Evolutionary conservation across 1,284 basidiomycete genomes (phyloP).

Genomic region (Ustilago trichophora): DNA sequence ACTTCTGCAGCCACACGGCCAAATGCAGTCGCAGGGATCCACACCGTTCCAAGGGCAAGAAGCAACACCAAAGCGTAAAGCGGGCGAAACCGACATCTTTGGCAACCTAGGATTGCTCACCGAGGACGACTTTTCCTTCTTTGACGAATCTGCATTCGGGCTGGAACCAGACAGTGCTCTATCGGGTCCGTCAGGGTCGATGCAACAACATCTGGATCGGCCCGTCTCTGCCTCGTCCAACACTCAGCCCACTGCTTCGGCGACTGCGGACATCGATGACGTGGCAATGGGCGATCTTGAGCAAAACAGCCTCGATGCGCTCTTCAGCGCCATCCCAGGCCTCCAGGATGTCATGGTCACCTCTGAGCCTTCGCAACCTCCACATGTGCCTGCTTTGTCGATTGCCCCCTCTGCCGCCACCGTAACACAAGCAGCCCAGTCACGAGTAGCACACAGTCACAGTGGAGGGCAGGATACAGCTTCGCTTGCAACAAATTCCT

Average conservation of each 20-base stretch:
- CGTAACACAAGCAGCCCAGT: not conserved
- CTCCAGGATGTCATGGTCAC: conserved; percentile 30
- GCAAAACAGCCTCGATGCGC: conserved; percentile 30
- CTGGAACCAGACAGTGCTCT: conserved; percentile 6
- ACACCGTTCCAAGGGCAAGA: conserved; percentile 11
- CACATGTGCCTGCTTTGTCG: not conserved
- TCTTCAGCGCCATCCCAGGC: conserved; percentile 34
- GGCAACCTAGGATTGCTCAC: conserved; percentile 50
- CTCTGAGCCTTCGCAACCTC: conserved; percentile 9
- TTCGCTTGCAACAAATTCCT: not conserved
- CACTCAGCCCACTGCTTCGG: not conserved
- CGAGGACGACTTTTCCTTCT: conserved; percentile 63
- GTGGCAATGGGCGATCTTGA: conserved; percentile 32
- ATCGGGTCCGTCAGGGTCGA: not conserved
- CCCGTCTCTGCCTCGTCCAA: not conserved
- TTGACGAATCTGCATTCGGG: conserved; percentile 53
- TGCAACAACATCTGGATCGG: conserved; percentile 1
- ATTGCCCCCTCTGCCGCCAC: not conserved
- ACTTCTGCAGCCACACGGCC: conserved; percentile 13
- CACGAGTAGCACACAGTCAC: not conserved
- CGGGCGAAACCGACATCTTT: conserved; percentile 42
- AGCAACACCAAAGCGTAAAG: conserved; percentile 22
- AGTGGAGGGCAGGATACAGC: conserved; percentile 2
- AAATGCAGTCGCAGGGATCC: conserved; percentile 7
- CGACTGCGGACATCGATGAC: conserved; percentile 7